Percentiles rank a stretch among this genome's conserved stretches.
These are phyloP conservation scores for Stephania cephalantha DNA, from an alignment of 164 flowering plant genomes.

Conservation along the genomic window DNA sequence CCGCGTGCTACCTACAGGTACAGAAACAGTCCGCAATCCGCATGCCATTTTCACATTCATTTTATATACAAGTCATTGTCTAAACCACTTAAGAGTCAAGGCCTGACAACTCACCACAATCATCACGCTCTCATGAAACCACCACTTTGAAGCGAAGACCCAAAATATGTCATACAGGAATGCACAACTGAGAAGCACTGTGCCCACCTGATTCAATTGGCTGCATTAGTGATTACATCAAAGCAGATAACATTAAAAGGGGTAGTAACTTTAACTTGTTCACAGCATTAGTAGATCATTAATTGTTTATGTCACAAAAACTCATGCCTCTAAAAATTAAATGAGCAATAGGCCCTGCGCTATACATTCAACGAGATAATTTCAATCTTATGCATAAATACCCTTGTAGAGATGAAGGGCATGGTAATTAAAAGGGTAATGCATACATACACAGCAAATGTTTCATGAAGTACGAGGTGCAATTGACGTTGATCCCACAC, in stretches of 20 bases:
- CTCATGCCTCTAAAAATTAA: background rate
- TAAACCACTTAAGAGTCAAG: background rate
- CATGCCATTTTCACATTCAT: background rate
- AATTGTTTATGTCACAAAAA: background rate
- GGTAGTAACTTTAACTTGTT: background rate
- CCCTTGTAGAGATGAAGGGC: background rate
- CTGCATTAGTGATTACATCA: slow-evolving; percentile 4
- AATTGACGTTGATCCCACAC: background rate
- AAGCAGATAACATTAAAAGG: background rate
- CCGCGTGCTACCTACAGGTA: slow-evolving; percentile 87
- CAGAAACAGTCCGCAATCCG: background rate
- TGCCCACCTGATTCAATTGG: slow-evolving; percentile 65
- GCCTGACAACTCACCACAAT: slow-evolving; percentile 64
- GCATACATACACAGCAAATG: background rate
- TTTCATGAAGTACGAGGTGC: background rate
- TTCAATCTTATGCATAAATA: background rate
- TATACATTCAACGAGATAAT: background rate
- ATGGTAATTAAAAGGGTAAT: background rate
- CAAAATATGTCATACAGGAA: slow-evolving; percentile 96
- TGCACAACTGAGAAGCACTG: slow-evolving; percentile 92
- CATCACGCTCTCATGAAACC: slow-evolving; percentile 96
- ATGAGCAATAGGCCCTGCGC: background rate
- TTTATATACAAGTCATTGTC: background rate
- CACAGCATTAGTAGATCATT: too few relatives aligned
- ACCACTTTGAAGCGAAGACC: slow-evolving; percentile 83